These are phyloP conservation scores for Aspergillus amoenus DNA, from an alignment of 2,329 filamentous ascomycete genomes.

Conservation along the genomic window DNA sequence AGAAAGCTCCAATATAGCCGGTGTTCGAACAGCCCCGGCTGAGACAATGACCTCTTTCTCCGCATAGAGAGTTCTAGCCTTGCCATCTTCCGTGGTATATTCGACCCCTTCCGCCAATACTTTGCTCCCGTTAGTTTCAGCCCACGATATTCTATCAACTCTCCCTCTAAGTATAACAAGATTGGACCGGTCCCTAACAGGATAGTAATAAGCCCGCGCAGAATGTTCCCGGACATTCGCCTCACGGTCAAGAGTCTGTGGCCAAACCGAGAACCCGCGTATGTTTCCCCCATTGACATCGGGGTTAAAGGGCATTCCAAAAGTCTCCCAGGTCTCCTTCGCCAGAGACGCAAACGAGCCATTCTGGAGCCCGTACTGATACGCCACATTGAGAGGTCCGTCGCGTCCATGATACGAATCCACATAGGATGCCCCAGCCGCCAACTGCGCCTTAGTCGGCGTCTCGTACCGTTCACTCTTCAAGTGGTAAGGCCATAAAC, in stretches of 20 bases:
- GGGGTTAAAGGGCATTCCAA: constrained; percentile 39
- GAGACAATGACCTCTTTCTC: constrained; percentile 58
- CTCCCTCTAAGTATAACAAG: constrained; percentile 33
- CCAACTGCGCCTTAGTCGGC: constrained; percentile 20
- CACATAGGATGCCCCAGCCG: constrained; percentile 25
- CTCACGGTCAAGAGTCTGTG: constrained; percentile 42
- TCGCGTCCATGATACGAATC: constrained; percentile 23
- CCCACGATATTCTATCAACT: constrained; percentile 14
- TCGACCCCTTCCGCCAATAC: background rate
- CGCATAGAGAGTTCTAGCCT: constrained; percentile 28
- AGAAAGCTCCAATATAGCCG: constrained; percentile 59
- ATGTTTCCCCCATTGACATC: constrained; percentile 47
- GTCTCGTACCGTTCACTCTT: constrained; percentile 27
- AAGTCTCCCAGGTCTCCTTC: constrained; percentile 33
- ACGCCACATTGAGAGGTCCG: background rate
- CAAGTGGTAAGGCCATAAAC: constrained; percentile 28
- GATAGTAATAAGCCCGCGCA: constrained; percentile 50
- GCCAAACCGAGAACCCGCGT: constrained; percentile 45
- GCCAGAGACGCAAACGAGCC: constrained; percentile 27
- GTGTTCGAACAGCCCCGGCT: constrained; percentile 58
- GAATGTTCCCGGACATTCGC: constrained; percentile 46
- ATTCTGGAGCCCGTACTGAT: constrained; percentile 18
- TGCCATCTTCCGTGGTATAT: constrained; percentile 27
- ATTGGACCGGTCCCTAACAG: constrained; percentile 42
- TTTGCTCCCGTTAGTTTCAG: background rate